Conservation (phyloP, 495 filamentous ascomycete genomes). For the Neurospora sp. region DNA sequence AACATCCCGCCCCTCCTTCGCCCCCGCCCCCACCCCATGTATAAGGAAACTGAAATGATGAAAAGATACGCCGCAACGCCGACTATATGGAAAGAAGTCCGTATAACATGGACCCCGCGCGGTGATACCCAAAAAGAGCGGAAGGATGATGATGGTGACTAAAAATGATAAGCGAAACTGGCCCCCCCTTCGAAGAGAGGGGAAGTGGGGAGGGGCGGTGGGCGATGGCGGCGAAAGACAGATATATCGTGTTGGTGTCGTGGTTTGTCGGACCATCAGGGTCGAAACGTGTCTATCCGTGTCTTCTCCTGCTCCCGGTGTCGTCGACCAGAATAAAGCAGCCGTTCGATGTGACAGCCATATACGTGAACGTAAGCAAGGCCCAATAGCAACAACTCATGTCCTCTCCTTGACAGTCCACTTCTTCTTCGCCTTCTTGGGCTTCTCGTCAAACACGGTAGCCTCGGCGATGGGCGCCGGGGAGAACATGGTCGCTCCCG, state of each 20-base stretch:
- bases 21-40: not conserved
- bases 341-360: not conserved
- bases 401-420: slow-evolving; percentile 29
- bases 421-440: slow-evolving; percentile 29
- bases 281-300: not conserved
- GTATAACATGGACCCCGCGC: not conserved
- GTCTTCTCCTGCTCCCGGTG: not conserved
- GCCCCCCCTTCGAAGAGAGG: not conserved
- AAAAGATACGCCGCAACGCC: not conserved
- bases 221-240: not conserved
- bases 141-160: not conserved
- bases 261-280: not conserved
- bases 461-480: slow-evolving; percentile 22
- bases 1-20: not conserved
- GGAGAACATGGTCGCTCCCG: slow-evolving; percentile 21
- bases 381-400: slow-evolving; percentile 12
- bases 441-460: slow-evolving; percentile 13
- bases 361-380: slow-evolving; percentile 2
- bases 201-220: not conserved
- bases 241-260: not conserved
- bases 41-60: not conserved
- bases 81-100: not conserved
- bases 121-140: not conserved
- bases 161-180: not conserved
- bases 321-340: not conserved